phyloP scores from a whole-genome alignment of 2,329 filamentous ascomycete genomes.

The Zymoseptoria pseudotritici region DNA sequence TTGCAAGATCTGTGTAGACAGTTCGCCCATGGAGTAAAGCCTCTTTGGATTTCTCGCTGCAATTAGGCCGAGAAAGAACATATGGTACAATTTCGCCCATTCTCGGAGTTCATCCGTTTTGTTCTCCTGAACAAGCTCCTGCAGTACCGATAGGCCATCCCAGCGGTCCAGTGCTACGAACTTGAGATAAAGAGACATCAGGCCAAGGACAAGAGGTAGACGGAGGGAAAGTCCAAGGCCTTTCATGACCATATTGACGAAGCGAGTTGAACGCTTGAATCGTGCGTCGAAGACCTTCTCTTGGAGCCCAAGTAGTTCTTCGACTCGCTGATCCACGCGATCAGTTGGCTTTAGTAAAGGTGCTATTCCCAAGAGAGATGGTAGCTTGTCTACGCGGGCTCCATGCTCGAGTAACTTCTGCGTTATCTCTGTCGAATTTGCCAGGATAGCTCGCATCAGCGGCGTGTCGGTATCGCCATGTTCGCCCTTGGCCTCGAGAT shows the following conservation, averaged over 20 bases:
- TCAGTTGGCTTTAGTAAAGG: neutral
- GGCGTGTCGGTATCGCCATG: neutral
- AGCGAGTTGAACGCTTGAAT: neutral
- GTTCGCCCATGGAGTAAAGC: neutral
- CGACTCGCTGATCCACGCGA: neutral
- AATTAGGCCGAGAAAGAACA: neutral
- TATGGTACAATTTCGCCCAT: neutral
- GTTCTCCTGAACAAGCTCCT: neutral
- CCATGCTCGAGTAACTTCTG: conserved; percentile 4
- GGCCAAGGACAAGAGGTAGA: neutral
- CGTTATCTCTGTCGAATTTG: neutral
- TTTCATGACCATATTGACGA: neutral
- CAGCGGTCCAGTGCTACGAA: neutral
- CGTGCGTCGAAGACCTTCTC: neutral
- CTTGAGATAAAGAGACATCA: neutral
- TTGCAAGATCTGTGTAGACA: neutral
- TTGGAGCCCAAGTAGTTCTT: neutral
- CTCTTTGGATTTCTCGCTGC: neutral
- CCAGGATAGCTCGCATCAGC: neutral
- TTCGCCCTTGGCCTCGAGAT: neutral
- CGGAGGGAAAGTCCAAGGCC: neutral
- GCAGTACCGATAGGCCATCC: neutral
- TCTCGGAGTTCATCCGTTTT: neutral
- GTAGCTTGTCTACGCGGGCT: neutral
- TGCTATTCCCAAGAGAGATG: neutral